Evolutionary conservation across 352 stramenopile species (phyloP), one percentile per base, ranked within the genome.

Genomic region (Phytopythium mirpurense): DNA sequence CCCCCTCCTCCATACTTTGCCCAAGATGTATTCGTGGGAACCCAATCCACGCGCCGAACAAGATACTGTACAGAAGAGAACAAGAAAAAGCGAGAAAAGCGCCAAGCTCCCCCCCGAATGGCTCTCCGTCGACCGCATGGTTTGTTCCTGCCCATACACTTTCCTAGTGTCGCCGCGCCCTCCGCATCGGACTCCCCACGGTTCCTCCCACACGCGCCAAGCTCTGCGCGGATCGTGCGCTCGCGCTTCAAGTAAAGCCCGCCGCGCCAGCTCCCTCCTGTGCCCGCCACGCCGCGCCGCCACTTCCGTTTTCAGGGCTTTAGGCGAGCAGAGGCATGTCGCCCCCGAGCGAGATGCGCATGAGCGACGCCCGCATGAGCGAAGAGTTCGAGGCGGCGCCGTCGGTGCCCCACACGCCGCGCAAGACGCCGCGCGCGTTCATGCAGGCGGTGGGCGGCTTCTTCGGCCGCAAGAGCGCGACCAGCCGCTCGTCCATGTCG

Each of bases 381-480:
- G 38, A 44, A 16, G 29, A 44, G 38, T 55, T 46, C 18, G 44
- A 35, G 34, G 35, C 57, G 19, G 38, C 56, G 24, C 66, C 63
- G 43, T 52, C 42, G 36, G 53, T 53, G 36, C 37, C 26, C 21
- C 27, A 18, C 54, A 51, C 48, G 42, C 54, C 23, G 23, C 60
- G 38, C 58, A 82, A 76, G 54, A 67, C 66, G 38, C 62, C 67
- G 45, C 21, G 21, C 16, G 63, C 63, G 44, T 62, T 85, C 19
- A 72, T 85, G 43, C 69, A 68, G 21, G 71, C 70, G 15, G 65
- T 85, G 50, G 74, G 74, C 43, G 62, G 67, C 23, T 44, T 85
- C 19, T 80, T 83, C 53, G 67, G 74, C 47, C 74, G 69, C 40
- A 69, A 65, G n/a, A 50, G 51, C 52, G 74, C 55, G 29, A 63